Conservation (phyloP, 768 basidiomycete species). For the Tulasnella sp. region DNA sequence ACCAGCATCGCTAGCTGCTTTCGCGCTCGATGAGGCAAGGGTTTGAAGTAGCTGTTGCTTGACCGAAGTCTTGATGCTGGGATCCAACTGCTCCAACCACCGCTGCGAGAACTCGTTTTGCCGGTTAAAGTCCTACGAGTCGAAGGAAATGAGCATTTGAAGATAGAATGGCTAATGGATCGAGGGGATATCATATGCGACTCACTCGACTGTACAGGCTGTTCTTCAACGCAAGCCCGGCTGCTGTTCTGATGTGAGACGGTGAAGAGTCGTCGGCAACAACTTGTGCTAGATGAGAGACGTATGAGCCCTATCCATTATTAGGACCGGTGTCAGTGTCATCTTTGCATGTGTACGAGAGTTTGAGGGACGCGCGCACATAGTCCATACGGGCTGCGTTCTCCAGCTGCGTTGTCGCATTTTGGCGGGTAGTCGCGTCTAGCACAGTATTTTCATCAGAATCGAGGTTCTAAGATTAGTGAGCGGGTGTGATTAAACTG, state of each 20-base stretch:
- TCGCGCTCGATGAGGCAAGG: constrained; percentile 60
- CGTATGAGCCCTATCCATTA: constrained; percentile 69
- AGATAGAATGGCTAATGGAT: neutral
- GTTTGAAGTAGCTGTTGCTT: constrained; percentile 81
- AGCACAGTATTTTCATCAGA: constrained; percentile 15
- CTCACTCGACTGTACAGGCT: constrained; percentile 82
- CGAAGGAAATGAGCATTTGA: constrained; percentile 20
- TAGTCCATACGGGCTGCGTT: constrained; percentile 80
- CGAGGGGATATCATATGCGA: constrained; percentile 21
- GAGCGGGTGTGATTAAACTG: constrained; percentile 33
- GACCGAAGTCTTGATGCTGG: constrained; percentile 64
- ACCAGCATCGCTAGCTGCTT: constrained; percentile 80
- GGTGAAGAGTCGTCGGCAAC: constrained; percentile 66
- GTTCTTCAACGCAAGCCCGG: constrained; percentile 95
- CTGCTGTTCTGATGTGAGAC: constrained; percentile 82
- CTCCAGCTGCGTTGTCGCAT: constrained; percentile 86
- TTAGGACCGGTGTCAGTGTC: no score
- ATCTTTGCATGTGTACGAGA: constrained; percentile 6
- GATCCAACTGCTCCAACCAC: constrained; percentile 66
- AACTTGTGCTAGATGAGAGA: constrained; percentile 80
- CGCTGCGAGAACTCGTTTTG: constrained; percentile 68
- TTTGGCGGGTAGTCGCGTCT: constrained; percentile 88
- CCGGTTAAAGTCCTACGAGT: constrained; percentile 58
- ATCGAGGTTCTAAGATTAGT: constrained; percentile 13
- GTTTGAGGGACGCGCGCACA: constrained; percentile 43